Conservation (phyloP, 176 grass and related monocot species). For the Aegilops umbellulata region DNA sequence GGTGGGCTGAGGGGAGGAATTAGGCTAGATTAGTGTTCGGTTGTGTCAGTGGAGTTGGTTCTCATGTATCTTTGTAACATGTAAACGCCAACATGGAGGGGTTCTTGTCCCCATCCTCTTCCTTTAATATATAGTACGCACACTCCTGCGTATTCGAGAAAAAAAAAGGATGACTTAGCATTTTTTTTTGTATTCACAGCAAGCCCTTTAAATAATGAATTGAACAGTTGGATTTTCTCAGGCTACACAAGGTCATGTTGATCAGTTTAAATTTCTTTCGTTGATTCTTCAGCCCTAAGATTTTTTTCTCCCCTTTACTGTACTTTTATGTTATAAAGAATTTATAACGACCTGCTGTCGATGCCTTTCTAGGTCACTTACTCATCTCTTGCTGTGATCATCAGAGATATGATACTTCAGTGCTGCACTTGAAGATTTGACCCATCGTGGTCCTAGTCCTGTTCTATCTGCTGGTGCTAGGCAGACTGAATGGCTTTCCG, state of each 20-base stretch:
- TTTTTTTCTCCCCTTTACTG: background rate
- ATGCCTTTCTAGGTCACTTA: background rate
- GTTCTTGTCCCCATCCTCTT: no score
- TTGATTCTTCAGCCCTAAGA: background rate
- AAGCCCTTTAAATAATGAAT: background rate
- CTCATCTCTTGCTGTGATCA: background rate
- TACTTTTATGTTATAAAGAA: background rate
- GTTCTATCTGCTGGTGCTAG: constrained; percentile 10
- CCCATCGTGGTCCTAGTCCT: background rate
- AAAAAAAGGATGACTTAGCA: background rate
- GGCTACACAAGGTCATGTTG: background rate
- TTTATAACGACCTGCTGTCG: background rate
- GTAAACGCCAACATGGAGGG: no score
- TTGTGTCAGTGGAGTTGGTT: no score
- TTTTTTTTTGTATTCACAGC: background rate
- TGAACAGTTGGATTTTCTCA: background rate
- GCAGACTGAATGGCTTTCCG: constrained; percentile 35
- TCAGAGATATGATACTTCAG: constrained; percentile 18
- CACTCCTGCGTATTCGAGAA: no score
- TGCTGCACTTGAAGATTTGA: constrained; percentile 32
- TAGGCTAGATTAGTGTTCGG: no score
- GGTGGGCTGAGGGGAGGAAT: no score
- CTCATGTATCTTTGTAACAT: no score
- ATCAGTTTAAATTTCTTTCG: background rate
- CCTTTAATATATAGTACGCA: no score